Percentiles rank a stretch among this genome's conserved stretches.
Conservation (phyloP, 208 protist genomes). For the Trypanosoma avium region DNA sequence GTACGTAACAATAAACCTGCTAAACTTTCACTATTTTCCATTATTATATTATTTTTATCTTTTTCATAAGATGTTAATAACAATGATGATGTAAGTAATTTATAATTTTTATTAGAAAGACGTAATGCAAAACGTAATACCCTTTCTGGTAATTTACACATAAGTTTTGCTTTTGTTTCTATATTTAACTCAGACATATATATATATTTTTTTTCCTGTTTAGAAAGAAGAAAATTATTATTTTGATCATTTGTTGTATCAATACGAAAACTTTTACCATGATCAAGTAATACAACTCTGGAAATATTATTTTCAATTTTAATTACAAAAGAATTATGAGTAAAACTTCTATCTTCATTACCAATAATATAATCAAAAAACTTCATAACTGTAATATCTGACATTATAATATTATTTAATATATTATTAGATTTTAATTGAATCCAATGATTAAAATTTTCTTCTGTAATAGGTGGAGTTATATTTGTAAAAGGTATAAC, state of each 20-base stretch:
- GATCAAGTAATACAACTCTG: conserved; percentile 10
- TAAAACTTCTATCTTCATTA: conserved; percentile 23
- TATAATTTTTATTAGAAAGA: not conserved
- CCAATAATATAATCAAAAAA: conserved; percentile 29
- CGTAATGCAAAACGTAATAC: conserved; percentile 6
- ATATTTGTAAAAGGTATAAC: conserved; percentile 6
- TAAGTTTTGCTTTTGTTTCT: not conserved
- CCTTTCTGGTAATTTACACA: conserved; percentile 5
- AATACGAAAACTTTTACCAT: conserved; percentile 8
- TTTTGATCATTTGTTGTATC: not conserved
- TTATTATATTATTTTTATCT: not conserved
- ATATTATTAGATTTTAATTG: not conserved
- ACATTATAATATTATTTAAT: not conserved
- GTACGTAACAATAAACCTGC: not conserved
- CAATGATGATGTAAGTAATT: not conserved
- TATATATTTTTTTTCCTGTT: too few relatives aligned
- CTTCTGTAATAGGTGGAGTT: not conserved
- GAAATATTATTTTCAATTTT: not conserved
- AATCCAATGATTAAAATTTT: not conserved
- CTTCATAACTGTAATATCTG: conserved; percentile 1
- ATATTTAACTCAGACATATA: not conserved
- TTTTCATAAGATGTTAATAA: not conserved
- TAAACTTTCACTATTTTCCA: not conserved
- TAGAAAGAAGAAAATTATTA: too few relatives aligned
- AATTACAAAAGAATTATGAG: conserved; percentile 14